Evolutionary conservation across 257 asterid species (phyloP), one percentile per base, ranked within the genome.

Genomic region (Scutellaria barbata): DNA sequence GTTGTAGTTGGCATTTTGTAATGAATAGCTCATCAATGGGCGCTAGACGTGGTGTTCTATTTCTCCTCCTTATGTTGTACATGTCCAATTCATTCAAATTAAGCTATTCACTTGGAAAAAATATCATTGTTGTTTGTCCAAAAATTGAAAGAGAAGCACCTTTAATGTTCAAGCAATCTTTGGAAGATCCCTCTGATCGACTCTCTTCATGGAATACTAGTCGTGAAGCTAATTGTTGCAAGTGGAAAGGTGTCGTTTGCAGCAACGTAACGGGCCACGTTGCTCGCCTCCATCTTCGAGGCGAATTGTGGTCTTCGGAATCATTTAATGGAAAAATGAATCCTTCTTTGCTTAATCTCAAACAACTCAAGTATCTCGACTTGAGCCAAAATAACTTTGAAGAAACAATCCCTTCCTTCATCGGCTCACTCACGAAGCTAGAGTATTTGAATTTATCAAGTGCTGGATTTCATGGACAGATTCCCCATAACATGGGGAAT

Each of bases 211-310:
- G 81, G 81, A 71, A 22, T 50, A 11, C 2, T 22, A 7, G 17
- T 33, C 10, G 9, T 16, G 22, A 42, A 12, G 63, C 2, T 10
- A 55, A 66, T 72, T 77, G 81, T 13, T 77, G 81, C 69, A 72
- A 39, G 0, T 72, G 81, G 74, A 47, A 66, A 58, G 71, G 81
- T 0, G 62, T 77, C 11, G 66, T 72, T 14, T 77, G 81, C 75
- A 17, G 48, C 66, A 72, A 59, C 66, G 0, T 42, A 8, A 66
- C 71, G 4, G 69, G 63, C 11, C 63, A 72, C 45, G 81, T 72
- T n/a, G 20, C 6, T 1, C 45, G 59, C 7, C 74, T 77, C 58
- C 59, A 5, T 46, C 66, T 77, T 18, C 69, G 3, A 18, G 17
- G 50, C 6, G 8, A 10, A 10, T 20, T 10, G 0, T 9, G 11